Evolutionary conservation across 768 basidiomycete species (phyloP).

Genomic region (Kwoniella pini): DNA sequence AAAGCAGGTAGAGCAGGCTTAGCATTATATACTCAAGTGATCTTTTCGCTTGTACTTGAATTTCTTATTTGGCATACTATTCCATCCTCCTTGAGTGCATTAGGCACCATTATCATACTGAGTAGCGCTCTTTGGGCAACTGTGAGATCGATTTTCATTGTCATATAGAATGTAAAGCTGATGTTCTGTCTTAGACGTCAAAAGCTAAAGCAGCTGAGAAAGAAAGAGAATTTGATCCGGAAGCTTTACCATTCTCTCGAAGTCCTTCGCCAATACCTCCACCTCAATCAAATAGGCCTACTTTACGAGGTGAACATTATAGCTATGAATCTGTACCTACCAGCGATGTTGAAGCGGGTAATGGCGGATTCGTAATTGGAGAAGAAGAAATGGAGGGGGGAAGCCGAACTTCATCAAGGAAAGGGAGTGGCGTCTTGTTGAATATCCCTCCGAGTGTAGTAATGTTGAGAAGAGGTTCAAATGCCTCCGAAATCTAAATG

Average conservation of each 20-base stretch:
- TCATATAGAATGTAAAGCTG: not conserved
- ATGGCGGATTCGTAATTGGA: slow-evolving; percentile 1
- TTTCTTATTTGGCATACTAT: slow-evolving; percentile 64
- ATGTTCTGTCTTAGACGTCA: not conserved
- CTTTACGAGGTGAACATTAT: slow-evolving; percentile 22
- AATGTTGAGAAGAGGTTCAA: not conserved
- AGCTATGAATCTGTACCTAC: slow-evolving; percentile 18
- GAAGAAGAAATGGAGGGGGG: not conserved
- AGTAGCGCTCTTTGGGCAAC: slow-evolving; percentile 66
- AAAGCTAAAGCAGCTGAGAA: slow-evolving; percentile 1
- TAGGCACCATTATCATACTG: slow-evolving; percentile 69
- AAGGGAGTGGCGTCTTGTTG: not conserved
- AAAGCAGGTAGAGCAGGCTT: slow-evolving; percentile 67
- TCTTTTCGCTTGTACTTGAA: slow-evolving; percentile 71
- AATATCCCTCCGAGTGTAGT: not conserved
- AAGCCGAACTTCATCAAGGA: not conserved
- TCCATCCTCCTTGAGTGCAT: slow-evolving; percentile 64
- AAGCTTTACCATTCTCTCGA: slow-evolving; percentile 31
- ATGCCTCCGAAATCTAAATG: not conserved
- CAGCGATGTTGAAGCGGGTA: not conserved
- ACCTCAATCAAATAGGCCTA: slow-evolving; percentile 14
- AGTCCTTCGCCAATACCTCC: slow-evolving; percentile 32
- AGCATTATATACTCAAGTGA: slow-evolving; percentile 66
- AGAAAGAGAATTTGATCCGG: slow-evolving; percentile 14
- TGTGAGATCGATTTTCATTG: no score